Evolutionary conservation across 768 basidiomycete genomes (phyloP).

Genomic region (Tulasnella sp.): DNA sequence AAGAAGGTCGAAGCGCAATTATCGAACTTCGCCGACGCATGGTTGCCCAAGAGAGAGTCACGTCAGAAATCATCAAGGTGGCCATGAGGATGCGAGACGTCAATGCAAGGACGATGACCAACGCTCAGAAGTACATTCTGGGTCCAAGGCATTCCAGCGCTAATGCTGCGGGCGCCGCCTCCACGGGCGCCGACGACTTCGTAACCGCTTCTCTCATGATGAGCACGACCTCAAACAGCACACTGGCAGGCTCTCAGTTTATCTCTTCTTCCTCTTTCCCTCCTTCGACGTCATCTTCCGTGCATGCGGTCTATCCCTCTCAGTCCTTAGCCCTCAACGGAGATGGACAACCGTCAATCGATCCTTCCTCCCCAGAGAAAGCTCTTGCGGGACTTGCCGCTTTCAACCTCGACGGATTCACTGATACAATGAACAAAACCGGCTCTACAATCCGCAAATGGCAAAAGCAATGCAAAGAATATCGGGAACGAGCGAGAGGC

Average conservation of each 20-base stretch:
- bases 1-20: constrained; percentile 62
- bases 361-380: constrained; percentile 53
- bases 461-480: constrained; percentile 96
- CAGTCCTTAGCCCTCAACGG: background rate
- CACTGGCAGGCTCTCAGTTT: background rate
- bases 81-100: constrained; percentile 37
- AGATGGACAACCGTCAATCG: background rate
- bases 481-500: constrained; percentile 87
- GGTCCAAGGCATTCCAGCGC: background rate
- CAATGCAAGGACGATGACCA: constrained; percentile 57
- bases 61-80: background rate
- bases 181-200: background rate
- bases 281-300: background rate
- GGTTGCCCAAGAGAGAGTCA: constrained; percentile 24
- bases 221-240: background rate
- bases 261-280: constrained; percentile 3
- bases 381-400: constrained; percentile 59
- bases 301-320: background rate
- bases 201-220: background rate
- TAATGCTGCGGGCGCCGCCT: background rate
- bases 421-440: constrained; percentile 70
- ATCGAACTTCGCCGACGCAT: constrained; percentile 42
- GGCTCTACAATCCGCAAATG: constrained; percentile 87
- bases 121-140: constrained; percentile 25
- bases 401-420: constrained; percentile 76